Base-by-base conservation (phyloP, 2,329 filamentous ascomycete species). In the Dendrostoma leiphaemia region DNA sequence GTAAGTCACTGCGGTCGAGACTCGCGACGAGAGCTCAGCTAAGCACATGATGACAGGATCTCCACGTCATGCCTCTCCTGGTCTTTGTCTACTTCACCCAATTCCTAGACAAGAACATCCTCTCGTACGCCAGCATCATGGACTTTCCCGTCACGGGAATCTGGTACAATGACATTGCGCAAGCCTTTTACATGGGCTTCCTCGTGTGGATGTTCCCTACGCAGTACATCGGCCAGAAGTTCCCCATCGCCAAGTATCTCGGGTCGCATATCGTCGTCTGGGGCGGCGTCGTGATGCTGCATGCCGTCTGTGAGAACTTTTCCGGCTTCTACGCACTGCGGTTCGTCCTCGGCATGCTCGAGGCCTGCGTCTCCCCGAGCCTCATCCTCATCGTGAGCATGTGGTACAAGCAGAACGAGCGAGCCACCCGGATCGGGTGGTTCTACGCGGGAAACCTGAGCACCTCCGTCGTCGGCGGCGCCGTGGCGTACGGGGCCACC, bases 251-350 rank as follows among this genome's bases (percentile, higher is more conserved):
- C 40, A 71, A 69, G 37, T 69, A 69, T 50, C 62, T 71, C 4
- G 69, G 69, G 0, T 60, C 61, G 9, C 71, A 70, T 52, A 64
- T 71, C 23, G 60, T 72, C 4, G 62, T 71, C 23, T 78, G 76
- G 75, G 75, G 74, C 1, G 59, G 64, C 3, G 63, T 65, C 2
- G 60, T 67, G 6, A 51, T 57, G 3, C 62, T 60, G 35, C 61
- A 64, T 48, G 58, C 59, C 13, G 57, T 59, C 15, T 57, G 51
- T 26, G 46, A 44, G 40, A 63, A 58, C 32, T 65, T 58, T 49
- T 60, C 61, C 13, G 63, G 62, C 2, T 58, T 64, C 26, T 37
- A 60, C 6, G 48, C 51, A 15, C 56, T 61, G 12, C 61, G 63
- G 3, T 60, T 61, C 50, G 59, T 65, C 29, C 59, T 65, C 9